Evolutionary conservation across 2,329 filamentous ascomycete genomes (phyloP), one percentile per base, ranked within the genome.

Genomic region (Phoma sp.): DNA sequence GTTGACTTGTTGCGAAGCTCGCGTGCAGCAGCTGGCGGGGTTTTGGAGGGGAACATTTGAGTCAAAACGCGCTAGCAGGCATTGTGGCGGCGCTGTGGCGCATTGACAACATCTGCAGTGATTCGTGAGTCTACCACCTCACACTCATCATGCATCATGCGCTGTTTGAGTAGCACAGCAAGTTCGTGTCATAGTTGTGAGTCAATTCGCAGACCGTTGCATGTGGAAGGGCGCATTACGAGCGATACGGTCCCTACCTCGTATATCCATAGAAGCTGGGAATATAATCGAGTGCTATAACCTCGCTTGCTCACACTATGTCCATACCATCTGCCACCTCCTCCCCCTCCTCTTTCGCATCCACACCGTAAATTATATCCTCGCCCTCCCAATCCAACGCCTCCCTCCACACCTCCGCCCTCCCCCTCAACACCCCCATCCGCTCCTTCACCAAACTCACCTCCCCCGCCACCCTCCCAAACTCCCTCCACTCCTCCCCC

Each of bases 21-120:
- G 49, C 57, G 59, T 62, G 47, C 37, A 42, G 49, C 54, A 55
- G 52, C 45, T 52, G 55, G 57, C 47, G 59, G 61, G 55, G 54
- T 42, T 57, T 59, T 57, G 53, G 62, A 64, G 62, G 62, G 62
- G 62, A 47, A 37, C 42, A 56, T 59, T 59, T 61, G 61, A 62
- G 40, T 62, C 62, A 64, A 65, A 45, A 37, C 51, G 42, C 62
- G 50, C 61, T 62, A 60, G 34, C 43, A 57, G 56, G 57, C 58
- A 62, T 57, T 49, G 33, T 42, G 42, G 49, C 40, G 38, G 29
- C n/a, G 5, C 3, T 47, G 45, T 47, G 45, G 45, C 45, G 34
- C 14, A 28, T 32, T 30, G 33, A 21, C 28, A 17, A 38, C 33
- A 26, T 39, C 20, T 28, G 40, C 28, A 9, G n/a, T 21, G 21